Evolutionary conservation across 2,329 filamentous ascomycete genomes (phyloP), one percentile per base, ranked within the genome.

Genomic region (Cercospora sp.): DNA sequence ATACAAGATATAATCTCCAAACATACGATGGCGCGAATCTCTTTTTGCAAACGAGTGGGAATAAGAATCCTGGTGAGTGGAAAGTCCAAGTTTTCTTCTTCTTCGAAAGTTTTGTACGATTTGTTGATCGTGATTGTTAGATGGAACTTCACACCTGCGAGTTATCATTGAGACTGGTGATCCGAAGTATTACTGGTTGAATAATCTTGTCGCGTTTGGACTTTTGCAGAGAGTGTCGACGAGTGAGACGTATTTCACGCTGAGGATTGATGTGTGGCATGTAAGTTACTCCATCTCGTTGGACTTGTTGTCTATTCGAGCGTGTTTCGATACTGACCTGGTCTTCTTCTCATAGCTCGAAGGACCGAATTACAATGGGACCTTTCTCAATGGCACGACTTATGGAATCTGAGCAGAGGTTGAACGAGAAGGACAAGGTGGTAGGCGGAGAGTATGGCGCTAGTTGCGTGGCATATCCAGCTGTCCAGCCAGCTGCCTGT

Each of bases 1-100:
- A 80, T 63, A 78, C 79, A 7, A 70, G 79, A 13, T 80, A 80
- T 65, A 79, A 79, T 20, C 71, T 80, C 12, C 75, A 73, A 40
- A 80, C 78, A 0, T 68, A 80, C 55, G 78, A 80, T 31, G 78
- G 78, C 0, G 74, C 76, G 5, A 74, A 76, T 55, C 74, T 80
- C 6, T 78, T 74, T 20, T 72, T 80, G 9, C 73, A 74, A 69
- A 79, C 78, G 1, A 73, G 72, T 16, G 79, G 79, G 0, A 73
- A 75, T 16, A 71, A 74, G 6, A 73, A 75, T 16, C 62, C 73
- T 3, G 72, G 73, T 63, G 9, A 33, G 60, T 48, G 18, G n/a
- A 26, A 53, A 18, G 12, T 16, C 9, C 10, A 2, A 7, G 12
- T n/a, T n/a, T n/a, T n/a, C n/a, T 57, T 10, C 30, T 28, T 31